A percentile compares a stretch with the other conserved stretches of the same genome.
phyloP scores from a whole-genome alignment of 371 early-diverging fungal genomes.

The Mortierella sp. region DNA sequence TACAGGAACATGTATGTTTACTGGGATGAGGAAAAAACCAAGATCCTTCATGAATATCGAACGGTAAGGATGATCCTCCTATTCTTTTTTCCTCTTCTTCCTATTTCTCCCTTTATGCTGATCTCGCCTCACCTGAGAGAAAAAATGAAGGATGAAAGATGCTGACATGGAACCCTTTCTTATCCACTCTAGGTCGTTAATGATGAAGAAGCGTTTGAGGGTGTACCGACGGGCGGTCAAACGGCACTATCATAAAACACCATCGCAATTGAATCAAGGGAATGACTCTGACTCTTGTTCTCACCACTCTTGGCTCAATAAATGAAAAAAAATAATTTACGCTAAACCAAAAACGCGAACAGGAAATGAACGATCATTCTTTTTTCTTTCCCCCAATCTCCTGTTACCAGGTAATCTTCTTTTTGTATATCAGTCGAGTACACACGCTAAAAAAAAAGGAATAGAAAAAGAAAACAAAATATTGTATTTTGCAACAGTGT shows the following conservation, averaged over 20 bases:
- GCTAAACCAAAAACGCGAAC: too few relatives aligned
- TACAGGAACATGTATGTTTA: slow-evolving; percentile 69
- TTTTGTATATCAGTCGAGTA: too few relatives aligned
- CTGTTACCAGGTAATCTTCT: neutral
- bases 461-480: neutral
- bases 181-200: slow-evolving; percentile 23
- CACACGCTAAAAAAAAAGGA: neutral
- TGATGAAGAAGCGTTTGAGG: slow-evolving; percentile 45
- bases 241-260: slow-evolving; percentile 9
- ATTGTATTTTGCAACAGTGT: too few relatives aligned
- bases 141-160: neutral
- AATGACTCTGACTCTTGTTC: too few relatives aligned
- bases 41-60: slow-evolving; percentile 62
- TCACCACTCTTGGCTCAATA: too few relatives aligned
- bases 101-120: neutral
- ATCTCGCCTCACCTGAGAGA: neutral
- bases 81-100: neutral
- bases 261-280: too few relatives aligned
- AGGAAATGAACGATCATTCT: too few relatives aligned
- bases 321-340: too few relatives aligned
- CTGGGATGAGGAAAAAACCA: slow-evolving; percentile 76
- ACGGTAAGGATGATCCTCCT: slow-evolving; percentile 29
- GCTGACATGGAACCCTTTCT: neutral
- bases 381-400: neutral
- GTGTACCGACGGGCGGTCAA: slow-evolving; percentile 28